Evolutionary conservation across 345 rosid species (phyloP), one percentile per base, ranked within the genome.

Genomic region (rapeseed (Brassica napus)): DNA sequence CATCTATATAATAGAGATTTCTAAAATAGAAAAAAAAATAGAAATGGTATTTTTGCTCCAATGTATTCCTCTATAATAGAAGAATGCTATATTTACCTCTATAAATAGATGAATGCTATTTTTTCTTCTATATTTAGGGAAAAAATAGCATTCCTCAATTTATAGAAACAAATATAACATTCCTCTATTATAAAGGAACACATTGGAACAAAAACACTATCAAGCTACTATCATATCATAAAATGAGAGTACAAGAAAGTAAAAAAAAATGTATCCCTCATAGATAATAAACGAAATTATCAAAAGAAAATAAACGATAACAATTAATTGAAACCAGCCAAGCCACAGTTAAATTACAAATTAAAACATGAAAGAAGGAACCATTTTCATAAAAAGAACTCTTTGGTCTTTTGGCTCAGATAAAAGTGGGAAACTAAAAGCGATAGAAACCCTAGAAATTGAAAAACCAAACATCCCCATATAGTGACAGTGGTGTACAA

Each of bases 281-380:
- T 47, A 47, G 6, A 63, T n/a, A 32, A 63, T 37, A 63, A 31
- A 58, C 62, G 12, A 58, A 54, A 54, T 6, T 15, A 60, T 60
- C 64, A 60, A 3, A 60, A 60, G n/a, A 26, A 26, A 60, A 59
- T 59, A 4, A 23, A 55, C 2, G 15, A 65, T 34, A 16, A 65
- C 54, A 65, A 37, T 7, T 62, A n/a, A 77, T 65, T 55, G 71
- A n/a, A 52, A 65, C 63, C 66, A 66, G 26, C 71, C 49, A 37
- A 73, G 28, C 71, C 74, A 69, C 73, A 81, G 76, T 83, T 82
- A 81, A 70, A 80, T 64, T 82, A 84, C 85, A 76, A 82, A 72
- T 71, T 35, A 65, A 72, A 81, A 52, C 64, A 70, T 59, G 23
- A 84, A 79, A 58, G 30, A 68, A 75, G 72, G 71, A 26, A 39